Conservation (phyloP, 2,329 filamentous ascomycete species). For the Macrophomina tecta region DNA sequence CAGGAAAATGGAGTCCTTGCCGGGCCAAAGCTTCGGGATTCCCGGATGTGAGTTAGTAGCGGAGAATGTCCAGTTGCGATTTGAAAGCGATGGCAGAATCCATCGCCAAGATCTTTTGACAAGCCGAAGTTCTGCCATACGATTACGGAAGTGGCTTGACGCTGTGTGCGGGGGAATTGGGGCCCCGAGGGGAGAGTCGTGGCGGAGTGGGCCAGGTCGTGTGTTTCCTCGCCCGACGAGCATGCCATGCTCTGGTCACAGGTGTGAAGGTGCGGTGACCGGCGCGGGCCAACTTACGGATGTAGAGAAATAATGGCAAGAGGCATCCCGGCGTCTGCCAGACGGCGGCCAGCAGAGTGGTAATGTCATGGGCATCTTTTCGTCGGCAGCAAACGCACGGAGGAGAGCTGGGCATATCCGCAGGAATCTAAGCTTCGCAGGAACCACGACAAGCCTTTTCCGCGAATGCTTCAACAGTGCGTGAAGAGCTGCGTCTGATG, state of each 20-base stretch:
- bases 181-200: neutral
- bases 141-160: constrained; percentile 7
- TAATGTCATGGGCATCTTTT: no score
- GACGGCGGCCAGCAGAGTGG: no score
- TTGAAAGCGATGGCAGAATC: no score
- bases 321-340: no score
- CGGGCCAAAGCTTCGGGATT: neutral
- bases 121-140: constrained; percentile 1
- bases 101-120: no score
- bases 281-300: neutral
- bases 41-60: neutral
- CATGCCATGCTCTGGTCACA: neutral
- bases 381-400: no score
- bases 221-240: neutral
- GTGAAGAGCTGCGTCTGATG: neutral
- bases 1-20: neutral
- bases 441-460: neutral
- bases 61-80: no score
- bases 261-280: neutral
- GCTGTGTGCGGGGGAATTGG: constrained; percentile 4
- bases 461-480: neutral
- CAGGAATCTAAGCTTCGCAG: neutral
- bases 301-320: neutral
- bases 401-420: neutral
- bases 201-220: neutral